Evolutionary conservation across 129 eudicot species (phyloP), one percentile per base, ranked within the genome.

Genomic region (Centella asiatica): DNA sequence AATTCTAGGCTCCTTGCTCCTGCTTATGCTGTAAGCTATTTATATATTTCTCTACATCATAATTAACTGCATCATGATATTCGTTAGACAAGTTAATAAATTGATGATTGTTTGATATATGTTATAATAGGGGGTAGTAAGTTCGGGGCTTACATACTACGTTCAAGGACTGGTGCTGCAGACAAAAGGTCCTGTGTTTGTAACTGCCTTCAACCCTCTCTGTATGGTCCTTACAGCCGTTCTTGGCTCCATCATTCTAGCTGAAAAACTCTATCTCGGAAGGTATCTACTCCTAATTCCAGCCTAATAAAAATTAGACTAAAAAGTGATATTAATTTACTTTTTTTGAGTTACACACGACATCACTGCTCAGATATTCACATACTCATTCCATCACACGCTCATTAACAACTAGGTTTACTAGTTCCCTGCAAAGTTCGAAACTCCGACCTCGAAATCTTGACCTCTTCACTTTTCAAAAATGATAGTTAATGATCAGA

Each of bases 1-100:
- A 52, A 72, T 45, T 65, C 77, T 26, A 56, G 70, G 31, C 77
- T 72, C 44, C 60, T 72, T 34, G 77, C 77, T 47, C 66, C 77
- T 72, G 59, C 52, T 55, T 72, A 57, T 57, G 24, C 71, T 5
- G 77, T 72, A 18, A 68, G 25, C n/a, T n/a, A n/a, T n/a, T n/a
- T n/a, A n/a, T n/a, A n/a, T n/a, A n/a, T n/a, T n/a, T 18, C 36
- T 27, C 1, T 7, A 1, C 14, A 24, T n/a, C 57, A 20, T 22
- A 22, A 23, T 23, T 2, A 49, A n/a, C n/a, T 18, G 48, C 1
- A 44, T 44, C 0, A 39, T 39, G 44, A 11, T 12, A 44, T 44
- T 4, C 19, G 15, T 44, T 14, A 11, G 3, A 11, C 15, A 3
- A 44, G 4, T 44, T 12, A 44, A n/a, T 40, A 40, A 40, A 13